Percentiles rank a stretch among this genome's conserved stretches.
phyloP scores from a whole-genome alignment of 129 eudicot genomes.

The Flaveria robusta region DNA sequence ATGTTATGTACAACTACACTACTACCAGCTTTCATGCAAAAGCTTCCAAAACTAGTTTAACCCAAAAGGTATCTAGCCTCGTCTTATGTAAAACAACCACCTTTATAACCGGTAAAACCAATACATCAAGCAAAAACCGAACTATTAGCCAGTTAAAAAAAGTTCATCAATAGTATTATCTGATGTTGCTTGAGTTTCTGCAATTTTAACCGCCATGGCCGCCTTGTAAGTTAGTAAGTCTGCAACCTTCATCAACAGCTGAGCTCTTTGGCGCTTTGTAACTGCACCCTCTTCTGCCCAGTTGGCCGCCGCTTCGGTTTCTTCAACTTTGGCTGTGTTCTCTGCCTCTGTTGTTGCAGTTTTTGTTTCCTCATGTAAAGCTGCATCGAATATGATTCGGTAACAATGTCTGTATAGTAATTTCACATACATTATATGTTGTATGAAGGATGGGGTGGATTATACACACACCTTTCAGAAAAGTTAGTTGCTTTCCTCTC shows the following conservation, averaged over 20 bases:
- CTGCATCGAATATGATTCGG: conserved; percentile 1
- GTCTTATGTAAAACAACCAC: conserved; percentile 11
- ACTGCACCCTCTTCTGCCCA: conserved; percentile 55
- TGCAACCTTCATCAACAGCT: conserved; percentile 69
- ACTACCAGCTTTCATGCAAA: conserved; percentile 20
- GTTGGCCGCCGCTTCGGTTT: conserved; percentile 56
- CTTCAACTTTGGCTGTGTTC: conserved; percentile 43
- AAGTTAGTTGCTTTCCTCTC: conserved; percentile 64
- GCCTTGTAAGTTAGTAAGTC: conserved; percentile 85
- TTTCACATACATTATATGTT: background rate
- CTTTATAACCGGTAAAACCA: conserved; percentile 28
- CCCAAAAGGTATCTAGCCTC: too few species aligned
- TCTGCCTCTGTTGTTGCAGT: conserved; percentile 23
- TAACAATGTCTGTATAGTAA: conserved; percentile 9
- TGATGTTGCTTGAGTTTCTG: conserved; percentile 54
- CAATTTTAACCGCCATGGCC: conserved; percentile 62
- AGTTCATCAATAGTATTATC: conserved; percentile 6
- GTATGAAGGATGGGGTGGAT: too few species aligned
- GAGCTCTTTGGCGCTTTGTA: conserved; percentile 78
- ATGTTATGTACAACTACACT: background rate
- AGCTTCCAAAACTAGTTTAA: conserved; percentile 38
- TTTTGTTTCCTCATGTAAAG: conserved; percentile 11
- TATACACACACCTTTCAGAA: conserved; percentile 50
- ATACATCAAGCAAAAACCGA: conserved; percentile 8
- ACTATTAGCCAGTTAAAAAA: conserved; percentile 14